Conservation (phyloP, 768 basidiomycete species). For the Tulasnella sp. region DNA sequence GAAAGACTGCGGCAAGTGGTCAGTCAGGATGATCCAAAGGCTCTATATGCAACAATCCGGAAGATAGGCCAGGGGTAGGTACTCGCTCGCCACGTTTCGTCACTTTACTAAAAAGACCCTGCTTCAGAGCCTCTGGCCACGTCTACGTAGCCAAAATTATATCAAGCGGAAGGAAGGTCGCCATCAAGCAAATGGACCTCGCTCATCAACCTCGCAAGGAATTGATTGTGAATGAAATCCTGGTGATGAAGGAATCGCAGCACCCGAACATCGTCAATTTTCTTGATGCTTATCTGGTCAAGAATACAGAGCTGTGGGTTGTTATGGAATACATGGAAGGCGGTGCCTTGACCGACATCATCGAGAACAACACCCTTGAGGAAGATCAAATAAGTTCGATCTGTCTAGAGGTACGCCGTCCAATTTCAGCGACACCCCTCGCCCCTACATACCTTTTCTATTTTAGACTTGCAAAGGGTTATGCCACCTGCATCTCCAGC, state of each 20-base stretch:
- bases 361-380: conserved; percentile 93
- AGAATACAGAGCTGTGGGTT: conserved; percentile 94
- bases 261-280: conserved; percentile 99
- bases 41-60: conserved; percentile 93
- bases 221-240: conserved; percentile 94
- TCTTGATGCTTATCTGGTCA: conserved; percentile 96
- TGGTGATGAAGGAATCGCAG: conserved; percentile 95
- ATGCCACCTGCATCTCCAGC: conserved; percentile 88
- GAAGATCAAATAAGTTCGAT: conserved; percentile 96
- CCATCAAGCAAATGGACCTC: conserved; percentile 98
- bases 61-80: conserved; percentile 98
- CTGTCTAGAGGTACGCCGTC: conserved; percentile 73
- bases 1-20: conserved; percentile 92
- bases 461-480: conserved; percentile 91
- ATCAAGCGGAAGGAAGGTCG: conserved; percentile 82
- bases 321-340: conserved; percentile 99
- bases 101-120: no score
- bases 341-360: conserved; percentile 96
- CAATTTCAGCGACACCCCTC: neutral
- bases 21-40: conserved; percentile 81
- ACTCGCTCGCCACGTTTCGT: neutral
- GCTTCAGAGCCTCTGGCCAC: conserved; percentile 85
- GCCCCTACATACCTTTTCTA: neutral
- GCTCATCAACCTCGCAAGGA: conserved; percentile 95
- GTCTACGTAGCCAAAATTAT: conserved; percentile 96